phyloP scores from a whole-genome alignment of 1,284 basidiomycete species.

The Cutaneotrichosporon cavernicola region DNA sequence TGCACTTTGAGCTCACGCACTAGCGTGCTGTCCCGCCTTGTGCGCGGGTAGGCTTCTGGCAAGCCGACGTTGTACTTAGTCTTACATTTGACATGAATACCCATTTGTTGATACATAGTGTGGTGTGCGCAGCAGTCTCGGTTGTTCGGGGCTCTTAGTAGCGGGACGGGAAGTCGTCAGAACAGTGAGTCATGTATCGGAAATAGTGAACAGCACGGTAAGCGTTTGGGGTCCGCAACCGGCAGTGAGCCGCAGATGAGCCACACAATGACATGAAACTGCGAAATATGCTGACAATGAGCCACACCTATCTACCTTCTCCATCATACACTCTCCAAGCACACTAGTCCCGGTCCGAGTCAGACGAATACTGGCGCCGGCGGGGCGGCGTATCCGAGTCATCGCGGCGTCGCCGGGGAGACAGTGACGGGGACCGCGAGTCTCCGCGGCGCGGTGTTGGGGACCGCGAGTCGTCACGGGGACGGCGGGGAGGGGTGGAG shows the following conservation, averaged over 20 bases:
- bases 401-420: slow-evolving; percentile 2
- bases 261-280: slow-evolving; percentile 1
- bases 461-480: slow-evolving; percentile 15
- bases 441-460: slow-evolving; percentile 4
- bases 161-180: neutral
- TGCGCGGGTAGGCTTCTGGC: slow-evolving; percentile 9
- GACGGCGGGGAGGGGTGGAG: neutral
- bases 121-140: neutral
- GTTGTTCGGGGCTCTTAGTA: neutral
- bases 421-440: slow-evolving; percentile 13
- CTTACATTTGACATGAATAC: neutral
- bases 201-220: neutral
- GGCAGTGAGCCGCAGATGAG: neutral
- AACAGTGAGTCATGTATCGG: neutral
- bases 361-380: slow-evolving; percentile 2
- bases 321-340: neutral
- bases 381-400: slow-evolving; percentile 3
- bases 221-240: neutral
- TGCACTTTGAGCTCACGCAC: slow-evolving; percentile 9
- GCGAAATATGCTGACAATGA: neutral
- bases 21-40: slow-evolving; percentile 15
- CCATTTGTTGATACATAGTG: neutral
- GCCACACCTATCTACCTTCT: neutral
- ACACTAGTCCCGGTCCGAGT: neutral
- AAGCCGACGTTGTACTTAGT: neutral